Base-by-base conservation (phyloP, 1,284 basidiomycete genomes). In the Heterobasidion irregulare region DNA sequence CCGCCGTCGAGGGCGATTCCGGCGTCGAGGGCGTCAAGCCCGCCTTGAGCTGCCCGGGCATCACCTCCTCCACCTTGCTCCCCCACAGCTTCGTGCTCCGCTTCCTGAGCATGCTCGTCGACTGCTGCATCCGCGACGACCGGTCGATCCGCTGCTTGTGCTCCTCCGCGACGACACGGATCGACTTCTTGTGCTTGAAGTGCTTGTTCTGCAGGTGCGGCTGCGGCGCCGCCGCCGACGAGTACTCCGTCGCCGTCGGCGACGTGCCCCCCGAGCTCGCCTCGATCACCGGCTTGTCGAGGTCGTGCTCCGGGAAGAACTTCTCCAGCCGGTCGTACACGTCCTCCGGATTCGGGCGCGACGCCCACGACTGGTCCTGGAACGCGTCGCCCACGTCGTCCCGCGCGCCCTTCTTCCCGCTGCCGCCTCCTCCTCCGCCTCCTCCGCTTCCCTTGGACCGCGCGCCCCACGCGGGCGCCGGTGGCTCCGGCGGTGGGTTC, bases 71-170 rank as follows among this genome's bases (percentile, higher is more conserved):
- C 35, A 97, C 74, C 61, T 83, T 86, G 65, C 89, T 92, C 15
- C 93, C 96, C 94, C 97, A 99, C 59, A 99, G 78, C 71, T 96
- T 98, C 43, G 95, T 98, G 67, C 90, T 94, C 64, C 92, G 77
- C 67, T 92, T 88, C 49, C 92, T 79, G 58, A 86, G 65, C 55
- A 89, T 78, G 59, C 75, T 73, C 12, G 68, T 68, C 13, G 77
- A 68, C 48, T 82, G 76, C 41, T 82, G 77, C 43, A 69, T 71
- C 59, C 72, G 74, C 55, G 82, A 84, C 10, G 75, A 79, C 48
- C 82, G 77, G 63, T 87, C 83, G 52, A 84, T 80, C 58, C 78
- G 74, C 64, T 79, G 82, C 73, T 86, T 90, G 63, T 84, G 82
- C 62, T 90, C 88, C 60, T 92, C 84, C 0, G 94, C 96, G 33